These are phyloP conservation scores for Sicyos baderoa DNA, from an alignment of 306 rosid genomes.

Conservation along the genomic window DNA sequence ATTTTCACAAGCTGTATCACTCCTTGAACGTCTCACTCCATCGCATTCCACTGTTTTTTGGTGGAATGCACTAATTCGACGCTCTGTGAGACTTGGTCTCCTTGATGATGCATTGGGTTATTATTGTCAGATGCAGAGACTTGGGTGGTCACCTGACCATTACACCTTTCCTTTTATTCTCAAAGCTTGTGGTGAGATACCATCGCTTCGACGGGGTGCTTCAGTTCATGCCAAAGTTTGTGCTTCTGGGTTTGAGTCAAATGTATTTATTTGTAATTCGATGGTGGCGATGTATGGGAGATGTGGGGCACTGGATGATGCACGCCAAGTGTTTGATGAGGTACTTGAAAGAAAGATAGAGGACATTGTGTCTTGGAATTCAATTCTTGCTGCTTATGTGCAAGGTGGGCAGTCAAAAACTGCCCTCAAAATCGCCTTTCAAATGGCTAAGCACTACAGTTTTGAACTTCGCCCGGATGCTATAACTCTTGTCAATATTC, in stretches of 20 bases:
- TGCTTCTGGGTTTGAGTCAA: constrained; percentile 43
- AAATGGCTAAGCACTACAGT: constrained; percentile 29
- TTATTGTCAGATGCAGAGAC: constrained; percentile 37
- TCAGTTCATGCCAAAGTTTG: constrained; percentile 40
- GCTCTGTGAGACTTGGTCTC: constrained; percentile 29
- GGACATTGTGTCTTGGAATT: constrained; percentile 77
- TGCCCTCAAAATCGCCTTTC: constrained; percentile 38
- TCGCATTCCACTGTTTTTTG: constrained; percentile 37
- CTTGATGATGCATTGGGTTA: constrained; percentile 32
- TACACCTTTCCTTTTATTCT: constrained; percentile 62
- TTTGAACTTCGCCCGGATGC: constrained; percentile 37
- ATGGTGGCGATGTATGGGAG: constrained; percentile 65
- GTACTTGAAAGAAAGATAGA: constrained; percentile 41
- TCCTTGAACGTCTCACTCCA: constrained; percentile 43
- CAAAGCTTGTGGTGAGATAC: constrained; percentile 57
- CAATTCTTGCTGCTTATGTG: constrained; percentile 48
- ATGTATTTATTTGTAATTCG: constrained; percentile 73
- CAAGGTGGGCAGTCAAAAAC: constrained; percentile 29
- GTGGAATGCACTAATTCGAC: constrained; percentile 71
- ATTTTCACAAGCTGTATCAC: constrained; percentile 26
- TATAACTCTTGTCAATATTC: constrained; percentile 60
- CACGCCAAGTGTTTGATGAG: constrained; percentile 59
- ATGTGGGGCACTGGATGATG: constrained; percentile 35
- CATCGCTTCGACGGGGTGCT: constrained; percentile 31
- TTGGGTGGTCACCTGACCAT: constrained; percentile 67